phyloP scores from a whole-genome alignment of 345 rosid genomes.

The Psidium friedrichsthalianum region DNA sequence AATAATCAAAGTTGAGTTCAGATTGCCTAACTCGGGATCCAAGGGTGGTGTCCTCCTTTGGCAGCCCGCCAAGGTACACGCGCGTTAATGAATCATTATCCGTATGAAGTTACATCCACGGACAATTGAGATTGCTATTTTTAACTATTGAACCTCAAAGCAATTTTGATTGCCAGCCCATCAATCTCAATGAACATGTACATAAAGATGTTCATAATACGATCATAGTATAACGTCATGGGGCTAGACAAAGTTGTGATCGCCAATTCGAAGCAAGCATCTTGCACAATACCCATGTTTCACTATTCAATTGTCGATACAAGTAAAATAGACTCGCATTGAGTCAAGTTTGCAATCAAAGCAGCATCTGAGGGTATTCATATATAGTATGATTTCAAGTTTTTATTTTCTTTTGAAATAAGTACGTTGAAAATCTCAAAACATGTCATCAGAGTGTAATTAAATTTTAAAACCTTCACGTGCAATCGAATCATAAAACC shows the following conservation, averaged over 20 bases:
- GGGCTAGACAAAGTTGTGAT: background rate
- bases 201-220: background rate
- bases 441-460: too few relatives aligned
- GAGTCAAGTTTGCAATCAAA: background rate
- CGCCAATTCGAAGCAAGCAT: background rate
- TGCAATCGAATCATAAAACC: too few relatives aligned
- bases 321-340: background rate
- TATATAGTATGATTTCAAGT: background rate
- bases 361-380: background rate
- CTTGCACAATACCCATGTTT: background rate
- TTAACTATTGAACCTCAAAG: background rate
- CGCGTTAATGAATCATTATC: background rate
- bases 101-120: background rate
- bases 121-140: background rate
- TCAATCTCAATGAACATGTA: background rate
- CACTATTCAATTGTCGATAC: background rate
- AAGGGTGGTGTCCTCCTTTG: background rate
- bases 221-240: background rate
- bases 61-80: background rate
- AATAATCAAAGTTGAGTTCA: background rate
- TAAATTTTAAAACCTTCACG: too few relatives aligned
- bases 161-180: background rate
- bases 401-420: background rate
- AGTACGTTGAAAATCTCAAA: too few relatives aligned
- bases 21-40: background rate